These are phyloP conservation scores for Paraphaeosphaeria minitans DNA, from an alignment of 2,329 filamentous ascomycete genomes.

Conservation along the genomic window DNA sequence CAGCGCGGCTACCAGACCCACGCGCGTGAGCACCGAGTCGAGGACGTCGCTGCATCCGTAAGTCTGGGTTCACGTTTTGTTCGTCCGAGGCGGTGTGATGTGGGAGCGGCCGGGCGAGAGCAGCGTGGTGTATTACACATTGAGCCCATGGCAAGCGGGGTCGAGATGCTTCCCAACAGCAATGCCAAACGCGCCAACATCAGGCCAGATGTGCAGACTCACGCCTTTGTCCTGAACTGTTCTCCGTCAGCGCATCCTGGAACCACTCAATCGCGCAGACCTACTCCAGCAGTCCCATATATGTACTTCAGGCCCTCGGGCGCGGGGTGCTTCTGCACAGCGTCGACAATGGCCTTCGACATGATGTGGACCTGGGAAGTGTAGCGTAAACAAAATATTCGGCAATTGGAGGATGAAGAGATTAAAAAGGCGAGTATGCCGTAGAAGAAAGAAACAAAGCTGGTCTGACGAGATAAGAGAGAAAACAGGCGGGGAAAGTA, in stretches of 20 bases:
- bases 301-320: slow-evolving; percentile 45
- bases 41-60: slow-evolving; percentile 68
- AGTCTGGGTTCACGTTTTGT: slow-evolving; percentile 30
- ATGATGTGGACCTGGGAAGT: slow-evolving; percentile 22
- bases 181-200: too few species aligned
- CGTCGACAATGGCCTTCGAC: slow-evolving; percentile 40
- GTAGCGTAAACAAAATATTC: too few species aligned
- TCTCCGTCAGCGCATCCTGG: slow-evolving; percentile 14
- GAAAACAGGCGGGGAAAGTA: slow-evolving; percentile 7
- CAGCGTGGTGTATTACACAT: too few species aligned
- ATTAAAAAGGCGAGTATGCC: too few species aligned
- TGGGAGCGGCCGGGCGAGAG: not conserved
- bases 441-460: slow-evolving; percentile 7
- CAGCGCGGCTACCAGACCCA: slow-evolving; percentile 85
- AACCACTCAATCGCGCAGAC: slow-evolving; percentile 32
- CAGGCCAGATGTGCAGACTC: slow-evolving; percentile 35
- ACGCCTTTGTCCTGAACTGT: slow-evolving; percentile 74
- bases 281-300: slow-evolving; percentile 55
- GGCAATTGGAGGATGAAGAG: too few species aligned
- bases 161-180: too few species aligned
- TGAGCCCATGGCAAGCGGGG: too few species aligned
- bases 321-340: slow-evolving; percentile 44
- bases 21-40: slow-evolving; percentile 89
- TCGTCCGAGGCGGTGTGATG: slow-evolving; percentile 18
- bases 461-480: not conserved